A percentile compares a stretch with the other conserved stretches of the same genome.
phyloP scores from a whole-genome alignment of 2,329 filamentous ascomycete species.

The Madurella fahalii region DNA sequence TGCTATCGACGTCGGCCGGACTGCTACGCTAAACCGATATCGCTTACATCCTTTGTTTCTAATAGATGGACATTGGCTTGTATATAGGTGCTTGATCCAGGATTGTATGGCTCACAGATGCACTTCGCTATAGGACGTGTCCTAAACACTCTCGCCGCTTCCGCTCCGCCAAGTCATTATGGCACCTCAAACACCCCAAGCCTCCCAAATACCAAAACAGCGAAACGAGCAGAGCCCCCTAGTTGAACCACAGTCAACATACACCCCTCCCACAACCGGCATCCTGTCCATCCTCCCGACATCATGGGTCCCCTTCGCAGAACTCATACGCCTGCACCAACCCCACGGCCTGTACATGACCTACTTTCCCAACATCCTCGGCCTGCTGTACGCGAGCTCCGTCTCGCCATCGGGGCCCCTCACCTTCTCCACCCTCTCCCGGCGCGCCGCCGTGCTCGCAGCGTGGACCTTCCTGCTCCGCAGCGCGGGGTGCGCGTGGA shows the following conservation, averaged over 20 bases:
- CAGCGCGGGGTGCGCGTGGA: slow-evolving; percentile 50
- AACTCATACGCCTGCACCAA: slow-evolving; percentile 50
- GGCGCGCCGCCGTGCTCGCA: slow-evolving; percentile 36
- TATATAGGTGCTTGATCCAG: too few relatives aligned
- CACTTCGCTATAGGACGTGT: too few relatives aligned
- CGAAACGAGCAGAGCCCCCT: background rate
- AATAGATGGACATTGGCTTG: too few relatives aligned
- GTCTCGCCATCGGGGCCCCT: background rate
- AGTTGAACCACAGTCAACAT: background rate
- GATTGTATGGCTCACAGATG: too few relatives aligned
- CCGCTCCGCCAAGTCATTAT: too few relatives aligned
- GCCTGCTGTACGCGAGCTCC: background rate
- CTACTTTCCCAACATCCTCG: slow-evolving; percentile 33
- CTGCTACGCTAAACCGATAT: too few relatives aligned
- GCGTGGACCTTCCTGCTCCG: slow-evolving; percentile 45
- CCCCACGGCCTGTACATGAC: slow-evolving; percentile 35
- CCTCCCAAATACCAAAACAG: too few relatives aligned
- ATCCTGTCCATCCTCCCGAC: slow-evolving; percentile 33
- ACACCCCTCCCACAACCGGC: slow-evolving; percentile 2
- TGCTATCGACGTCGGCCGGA: too few relatives aligned
- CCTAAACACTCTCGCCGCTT: too few relatives aligned
- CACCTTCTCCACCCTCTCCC: slow-evolving; percentile 26
- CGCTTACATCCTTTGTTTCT: too few relatives aligned
- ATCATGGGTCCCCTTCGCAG: slow-evolving; percentile 51
- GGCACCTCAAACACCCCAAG: too few relatives aligned